These are phyloP conservation scores for Backusella circina DNA, from an alignment of 192 early-diverging fungal genomes.

Conservation along the genomic window DNA sequence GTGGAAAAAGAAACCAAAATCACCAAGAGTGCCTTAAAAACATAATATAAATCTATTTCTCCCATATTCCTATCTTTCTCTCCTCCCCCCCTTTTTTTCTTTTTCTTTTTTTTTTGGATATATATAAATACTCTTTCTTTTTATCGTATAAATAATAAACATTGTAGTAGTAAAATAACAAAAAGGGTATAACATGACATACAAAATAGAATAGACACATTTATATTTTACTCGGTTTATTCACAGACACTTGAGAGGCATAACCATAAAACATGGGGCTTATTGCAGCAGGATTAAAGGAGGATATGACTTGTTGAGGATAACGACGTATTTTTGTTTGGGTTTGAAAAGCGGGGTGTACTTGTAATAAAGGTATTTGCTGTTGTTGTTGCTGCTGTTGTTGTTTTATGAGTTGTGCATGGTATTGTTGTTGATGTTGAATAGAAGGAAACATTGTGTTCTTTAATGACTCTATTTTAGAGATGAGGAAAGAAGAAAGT, in stretches of 20 bases:
- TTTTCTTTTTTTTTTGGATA: neutral
- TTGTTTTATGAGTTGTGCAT: neutral
- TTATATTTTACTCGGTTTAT: slow-evolving; percentile 2
- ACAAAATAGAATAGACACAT: neutral
- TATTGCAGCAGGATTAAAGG: slow-evolving; percentile 16
- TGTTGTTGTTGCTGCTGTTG: neutral
- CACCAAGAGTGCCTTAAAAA: neutral
- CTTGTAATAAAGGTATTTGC: neutral
- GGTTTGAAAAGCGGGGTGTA: slow-evolving; percentile 22
- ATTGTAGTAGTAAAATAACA: neutral
- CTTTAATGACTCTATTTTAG: neutral
- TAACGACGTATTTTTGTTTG: neutral
- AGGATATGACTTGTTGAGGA: neutral
- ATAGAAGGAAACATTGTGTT: neutral
- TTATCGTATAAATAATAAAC: neutral
- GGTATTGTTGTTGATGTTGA: neutral
- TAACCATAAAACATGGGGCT: slow-evolving; percentile 28
- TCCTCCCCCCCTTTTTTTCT: neutral
- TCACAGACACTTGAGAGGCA: neutral
- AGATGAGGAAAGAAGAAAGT: neutral
- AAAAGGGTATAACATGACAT: too few relatives aligned
- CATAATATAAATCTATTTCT: neutral
- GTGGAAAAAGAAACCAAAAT: slow-evolving; percentile 7
- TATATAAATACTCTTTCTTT: too few relatives aligned
- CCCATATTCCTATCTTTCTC: neutral